Conservation (phyloP, 1,284 basidiomycete genomes). For the Melampsora larici-populina region DNA sequence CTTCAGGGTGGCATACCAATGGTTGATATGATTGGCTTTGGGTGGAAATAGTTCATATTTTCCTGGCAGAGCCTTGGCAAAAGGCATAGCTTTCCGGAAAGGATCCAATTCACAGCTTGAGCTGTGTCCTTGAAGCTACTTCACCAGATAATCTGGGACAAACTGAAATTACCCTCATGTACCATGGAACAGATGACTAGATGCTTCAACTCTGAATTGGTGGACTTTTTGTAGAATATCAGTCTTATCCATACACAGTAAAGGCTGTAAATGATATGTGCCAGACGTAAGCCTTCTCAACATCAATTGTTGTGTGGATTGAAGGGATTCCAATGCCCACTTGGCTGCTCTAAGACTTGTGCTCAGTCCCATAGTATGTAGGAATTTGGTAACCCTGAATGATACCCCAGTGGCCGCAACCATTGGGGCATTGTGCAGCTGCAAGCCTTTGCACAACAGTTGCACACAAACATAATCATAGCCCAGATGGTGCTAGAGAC, state of each 20-base stretch:
- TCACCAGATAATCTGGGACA: background rate
- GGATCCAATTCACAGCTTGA: background rate
- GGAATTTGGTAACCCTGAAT: background rate
- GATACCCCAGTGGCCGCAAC: conserved; percentile 4
- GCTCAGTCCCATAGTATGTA: background rate
- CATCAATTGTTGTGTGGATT: background rate
- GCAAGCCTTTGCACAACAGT: conserved; percentile 10
- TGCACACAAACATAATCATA: conserved; percentile 19
- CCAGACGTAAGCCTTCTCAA: background rate
- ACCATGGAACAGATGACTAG: conserved; percentile 6
- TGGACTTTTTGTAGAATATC: conserved; percentile 24
- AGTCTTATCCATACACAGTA: conserved; percentile 25
- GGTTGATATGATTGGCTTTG: background rate
- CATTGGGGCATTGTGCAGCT: background rate
- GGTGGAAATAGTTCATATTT: background rate
- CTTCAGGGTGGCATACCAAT: background rate
- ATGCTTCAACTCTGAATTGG: background rate
- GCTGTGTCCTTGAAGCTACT: background rate
- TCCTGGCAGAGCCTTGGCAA: background rate
- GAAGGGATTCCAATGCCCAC: background rate
- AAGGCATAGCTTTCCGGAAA: background rate
- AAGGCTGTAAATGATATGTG: background rate
- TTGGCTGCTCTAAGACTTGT: conserved; percentile 5
- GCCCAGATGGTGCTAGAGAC: conserved; percentile 8
- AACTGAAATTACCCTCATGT: conserved; percentile 28